A percentile compares a stretch with the other conserved stretches of the same genome.
phyloP scores from a whole-genome alignment of 148 eudicot species.

The Bassia scoparia region DNA sequence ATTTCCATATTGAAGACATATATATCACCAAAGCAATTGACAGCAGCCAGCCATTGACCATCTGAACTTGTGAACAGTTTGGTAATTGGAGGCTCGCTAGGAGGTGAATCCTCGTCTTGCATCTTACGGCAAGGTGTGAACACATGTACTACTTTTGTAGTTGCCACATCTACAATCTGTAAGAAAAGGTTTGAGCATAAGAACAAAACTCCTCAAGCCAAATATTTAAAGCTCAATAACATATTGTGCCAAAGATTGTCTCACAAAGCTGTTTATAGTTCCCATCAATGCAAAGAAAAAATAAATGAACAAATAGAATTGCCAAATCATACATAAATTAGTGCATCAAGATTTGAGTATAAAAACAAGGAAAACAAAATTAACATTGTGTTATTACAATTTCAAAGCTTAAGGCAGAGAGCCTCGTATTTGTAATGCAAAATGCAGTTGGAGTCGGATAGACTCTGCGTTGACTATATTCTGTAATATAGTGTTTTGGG shows the following conservation, averaged over 20 bases:
- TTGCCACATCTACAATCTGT: constrained; percentile 71
- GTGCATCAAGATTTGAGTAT: too few relatives aligned
- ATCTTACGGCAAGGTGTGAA: constrained; percentile 73
- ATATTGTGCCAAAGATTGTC: background rate
- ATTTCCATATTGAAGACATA: constrained; percentile 80
- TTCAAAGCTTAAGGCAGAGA: too few relatives aligned
- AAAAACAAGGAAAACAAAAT: too few relatives aligned
- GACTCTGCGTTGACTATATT: too few relatives aligned
- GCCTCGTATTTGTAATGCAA: too few relatives aligned
- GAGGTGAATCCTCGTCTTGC: constrained; percentile 42
- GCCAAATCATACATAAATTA: too few relatives aligned
- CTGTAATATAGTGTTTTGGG: too few relatives aligned
- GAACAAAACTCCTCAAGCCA: background rate
- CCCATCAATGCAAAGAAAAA: too few relatives aligned
- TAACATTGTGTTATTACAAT: too few relatives aligned
- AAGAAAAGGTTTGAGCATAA: constrained; percentile 7
- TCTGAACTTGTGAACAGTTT: constrained; percentile 74
- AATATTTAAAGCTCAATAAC: background rate
- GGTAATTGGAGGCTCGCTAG: constrained; percentile 82
- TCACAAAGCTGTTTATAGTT: background rate
- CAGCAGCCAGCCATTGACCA: constrained; percentile 94
- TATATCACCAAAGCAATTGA: constrained; percentile 84
- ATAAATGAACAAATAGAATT: background rate
- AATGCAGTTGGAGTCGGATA: too few relatives aligned
- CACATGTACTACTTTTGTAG: constrained; percentile 47